Base-by-base conservation (phyloP, 495 filamentous ascomycete species). In the Annulohypoxylon moriforme region DNA sequence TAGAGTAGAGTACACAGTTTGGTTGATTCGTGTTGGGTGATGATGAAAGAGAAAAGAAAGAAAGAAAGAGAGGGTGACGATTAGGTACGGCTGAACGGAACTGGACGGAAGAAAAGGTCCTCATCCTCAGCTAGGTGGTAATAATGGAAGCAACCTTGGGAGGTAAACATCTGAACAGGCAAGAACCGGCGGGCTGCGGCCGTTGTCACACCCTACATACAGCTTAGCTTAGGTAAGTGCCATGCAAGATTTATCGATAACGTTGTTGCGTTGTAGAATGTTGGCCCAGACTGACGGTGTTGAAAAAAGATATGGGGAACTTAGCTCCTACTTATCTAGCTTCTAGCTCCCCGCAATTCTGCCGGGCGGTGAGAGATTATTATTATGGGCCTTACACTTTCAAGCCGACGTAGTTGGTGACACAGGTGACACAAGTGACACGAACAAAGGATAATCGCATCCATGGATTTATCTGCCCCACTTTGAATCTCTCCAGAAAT, bases 301-400 rank as follows among this genome's bases (percentile, higher is more conserved):
- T 6, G 5, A 6, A 16, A 52, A 52, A n/a, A n/a, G n/a, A n/a
- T n/a, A 27, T 57, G 25, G 20, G 9, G 11, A 25, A 18, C 31
- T 24, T 25, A 40, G 20, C 22, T 46, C 20, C 9, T 34, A 4
- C 0, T n/a, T n/a, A n/a, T n/a, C n/a, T n/a, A n/a, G n/a, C n/a
- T n/a, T n/a, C n/a, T 14, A 60, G 36, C 57, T 62, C 66, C 44
- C 59, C 49, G 33, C 67, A 50, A 59, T 60, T 64, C 60, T 64
- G 53, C 67, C 67, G 16, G 44, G 67, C 59, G 67, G 66, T 69
- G 33, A 20, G 33, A 20, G 34, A 55, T 8, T 34, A 5, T n/a
- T 67, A 24, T 38, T 59, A 31, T 59, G 52, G 52, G 22, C 20
- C 34, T 13, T 25, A 22, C 27, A 6, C 49, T 53, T 14, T 53